Evolutionary conservation across 2,329 filamentous ascomycete genomes (phyloP), one percentile per base, ranked within the genome.

Genomic region (Cordyceps pruinosa): DNA sequence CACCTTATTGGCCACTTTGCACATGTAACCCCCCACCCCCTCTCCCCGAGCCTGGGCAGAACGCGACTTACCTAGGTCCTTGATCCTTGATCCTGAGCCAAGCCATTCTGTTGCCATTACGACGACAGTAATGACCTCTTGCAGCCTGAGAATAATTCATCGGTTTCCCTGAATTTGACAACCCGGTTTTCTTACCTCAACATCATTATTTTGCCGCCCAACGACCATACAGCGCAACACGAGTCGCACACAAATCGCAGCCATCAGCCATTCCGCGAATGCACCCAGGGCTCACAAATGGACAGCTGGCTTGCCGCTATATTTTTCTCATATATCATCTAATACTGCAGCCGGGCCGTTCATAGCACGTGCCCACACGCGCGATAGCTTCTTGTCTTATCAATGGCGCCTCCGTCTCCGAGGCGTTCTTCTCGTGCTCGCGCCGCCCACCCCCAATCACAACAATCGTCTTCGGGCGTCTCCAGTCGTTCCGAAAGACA

Each of bases 371-470:
- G 25, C 25, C 26, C 32, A 17, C 13, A 10, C 34, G 44, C 42
- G 34, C 53, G 25, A 39, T 17, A 41, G 26, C 19, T 26, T 30
- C 15, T 34, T 30, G 57, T 54, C 63, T 71, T 34, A n/a, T 53
- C 76, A 77, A 82, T 83, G 81, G 80, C 81, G 78, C 80, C 77
- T 69, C 75, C 75, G 65, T 82, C 88, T 70, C 89, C 89, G 71
- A 88, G 93, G 75, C 89, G 93, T 72, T 96, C 92, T 69, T 94
- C 92, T 73, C 87, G 93, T 81, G 90, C 90, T 77, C 89, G 90
- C 70, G 85, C 85, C 68, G 85, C 84, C 66, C 88, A 92, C 77
- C 82, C 86, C 67, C 83, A 84, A 74, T 84, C 87, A 66, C 86
- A 90, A 66, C 86, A 90, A 66, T 90, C 88, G 61, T 90, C 90